Base-by-base conservation (phyloP, 2,329 filamentous ascomycete species). In the Colletotrichum caudatum region DNA sequence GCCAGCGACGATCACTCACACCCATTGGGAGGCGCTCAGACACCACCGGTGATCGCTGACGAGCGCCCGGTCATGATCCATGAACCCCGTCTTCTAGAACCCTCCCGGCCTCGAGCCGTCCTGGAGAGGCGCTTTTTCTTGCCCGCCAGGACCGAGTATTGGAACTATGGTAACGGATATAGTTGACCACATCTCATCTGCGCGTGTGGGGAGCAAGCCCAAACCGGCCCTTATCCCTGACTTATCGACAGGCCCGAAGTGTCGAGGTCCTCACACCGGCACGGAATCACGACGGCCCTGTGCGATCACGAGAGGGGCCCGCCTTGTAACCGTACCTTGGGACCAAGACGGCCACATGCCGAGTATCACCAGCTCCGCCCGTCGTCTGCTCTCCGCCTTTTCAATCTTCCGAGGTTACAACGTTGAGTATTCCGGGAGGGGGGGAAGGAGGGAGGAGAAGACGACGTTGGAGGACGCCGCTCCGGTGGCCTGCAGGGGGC, bases 21-120 rank as follows among this genome's bases (percentile, higher is more conserved):
- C 39, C 41, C 29, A 37, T 53, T 39, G 63, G 39, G 50, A 63
- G 46, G 29, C 65, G 65, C 65, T 64, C 41, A 68, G 65, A 68
- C 59, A 16, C 23, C n/a, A 6, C 20, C 6, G 8, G n/a, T 48
- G 39, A 29, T 48, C 39, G 50, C 33, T 48, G 65, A 50, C 29
- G 48, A 7, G 44, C 48, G 50, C 35, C 33, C 33, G 18, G 39
- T 41, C 59, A 16, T 64, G 50, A 16, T 48, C 41, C 59, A 61
- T 53, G 53, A 63, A 56, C 58, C 58, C 64, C 46, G 64, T n/a
- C 58, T 68, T 50, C 59, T 68, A 50, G 50, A 57, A 64, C 59
- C 26, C 50, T 6, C 18, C 7, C 44, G 44, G 20, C 44, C 44
- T 46, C 44, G 20, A 23, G n/a, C 46, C 61, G 23, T 23, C 23